Evolutionary conservation across 2,329 filamentous ascomycete species (phyloP).

Genomic region (Emmonsiellopsis sp.): DNA sequence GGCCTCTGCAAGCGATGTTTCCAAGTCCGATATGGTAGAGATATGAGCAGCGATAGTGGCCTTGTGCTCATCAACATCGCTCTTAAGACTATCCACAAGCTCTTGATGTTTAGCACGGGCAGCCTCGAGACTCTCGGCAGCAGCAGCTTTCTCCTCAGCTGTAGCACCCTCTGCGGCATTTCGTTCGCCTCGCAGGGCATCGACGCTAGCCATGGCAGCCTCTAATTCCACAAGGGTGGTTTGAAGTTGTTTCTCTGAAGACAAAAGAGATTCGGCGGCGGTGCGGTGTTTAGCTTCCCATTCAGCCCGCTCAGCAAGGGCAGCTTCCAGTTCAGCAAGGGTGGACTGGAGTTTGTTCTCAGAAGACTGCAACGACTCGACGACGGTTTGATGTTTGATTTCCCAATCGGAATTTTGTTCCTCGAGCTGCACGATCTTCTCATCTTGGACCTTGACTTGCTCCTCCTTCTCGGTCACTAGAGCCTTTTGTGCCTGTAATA

Average conservation of each 20-base stretch:
- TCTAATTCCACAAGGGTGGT: conserved; percentile 67
- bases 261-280: conserved; percentile 60
- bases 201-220: conserved; percentile 46
- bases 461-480: conserved; percentile 14
- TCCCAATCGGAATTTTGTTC: conserved; percentile 66
- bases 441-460: conserved; percentile 31
- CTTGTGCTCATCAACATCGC: conserved; percentile 74
- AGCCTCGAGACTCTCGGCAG: conserved; percentile 38
- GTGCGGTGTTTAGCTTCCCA: conserved; percentile 71
- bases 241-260: conserved; percentile 63
- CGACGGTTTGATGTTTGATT: conserved; percentile 58
- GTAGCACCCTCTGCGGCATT: conserved; percentile 20
- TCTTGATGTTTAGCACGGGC: conserved; percentile 50
- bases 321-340: conserved; percentile 61
- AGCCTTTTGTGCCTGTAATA: conserved; percentile 32
- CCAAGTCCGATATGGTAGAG: conserved; percentile 61
- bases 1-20: conserved; percentile 59
- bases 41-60: conserved; percentile 59
- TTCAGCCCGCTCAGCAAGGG: conserved; percentile 16
- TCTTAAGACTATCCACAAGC: conserved; percentile 53
- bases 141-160: conserved; percentile 24
- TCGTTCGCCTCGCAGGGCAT: conserved; percentile 36
- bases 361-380: conserved; percentile 60
- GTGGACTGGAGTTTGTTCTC: conserved; percentile 64
- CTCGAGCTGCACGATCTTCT: conserved; percentile 57